Base-by-base conservation (phyloP, 257 asterid species). In the Fraxinus quadrangulata region DNA sequence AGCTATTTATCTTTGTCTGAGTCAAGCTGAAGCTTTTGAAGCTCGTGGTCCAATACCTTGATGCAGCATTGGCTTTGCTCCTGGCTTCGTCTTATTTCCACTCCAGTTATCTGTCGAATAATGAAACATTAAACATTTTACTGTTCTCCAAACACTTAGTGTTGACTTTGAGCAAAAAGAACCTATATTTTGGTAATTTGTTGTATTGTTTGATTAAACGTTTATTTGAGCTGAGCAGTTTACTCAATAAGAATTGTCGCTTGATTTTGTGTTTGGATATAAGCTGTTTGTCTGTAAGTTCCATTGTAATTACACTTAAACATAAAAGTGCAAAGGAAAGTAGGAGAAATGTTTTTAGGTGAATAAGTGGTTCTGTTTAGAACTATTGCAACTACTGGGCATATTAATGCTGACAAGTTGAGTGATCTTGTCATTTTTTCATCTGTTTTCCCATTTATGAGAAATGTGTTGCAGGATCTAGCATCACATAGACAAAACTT, bases 11-110 rank as follows among this genome's bases (percentile, higher is more conserved):
- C 79, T 61, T 72, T 23, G 26, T 37, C 40, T 30, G 30, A 39
- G 31, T 70, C 69, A 66, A 61, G 76, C 77, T 76, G 80, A 71
- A 75, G 66, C 34, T 76, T 30, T 51, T 45, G 77, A 28, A 68
- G 80, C 75, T 40, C 65, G 61, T 21, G 83, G 67, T 76, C 77
- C 59, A 54, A 26, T 39, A 39, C 70, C 17, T 42, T 42, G 49
- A 42, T 42, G 49, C 49, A 11, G 16, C 49, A 42, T 42, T 54
- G 56, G 5, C 19, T 30, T 70, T 47, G 26, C 56, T 67, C 11
- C 26, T 47, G 17, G 37, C 69, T 47, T 47, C 66, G 3, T 67
- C 77, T 61, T 28, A 28, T 59, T 54, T 54, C 61, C 61, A 11
- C 31, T 72, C 78, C 34, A 31, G 54, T 72, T 65, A 54, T 61